phyloP scores from a whole-genome alignment of 176 grass and related monocot genomes.

The Rhipidocladum racemiflorum region DNA sequence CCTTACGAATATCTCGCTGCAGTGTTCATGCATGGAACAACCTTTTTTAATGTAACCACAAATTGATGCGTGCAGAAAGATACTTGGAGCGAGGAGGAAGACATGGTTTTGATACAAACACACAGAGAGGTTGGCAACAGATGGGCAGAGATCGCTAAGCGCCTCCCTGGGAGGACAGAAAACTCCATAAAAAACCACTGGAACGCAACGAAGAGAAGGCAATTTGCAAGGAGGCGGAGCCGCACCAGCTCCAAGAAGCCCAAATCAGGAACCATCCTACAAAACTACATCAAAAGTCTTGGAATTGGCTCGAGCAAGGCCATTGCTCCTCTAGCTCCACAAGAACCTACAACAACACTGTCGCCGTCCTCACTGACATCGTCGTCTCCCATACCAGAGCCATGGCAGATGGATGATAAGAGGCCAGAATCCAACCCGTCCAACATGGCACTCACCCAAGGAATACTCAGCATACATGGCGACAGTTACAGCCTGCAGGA shows the following conservation, averaged over 20 bases:
- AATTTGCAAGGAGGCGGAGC: conserved; percentile 50
- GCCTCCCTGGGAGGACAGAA: conserved; percentile 79
- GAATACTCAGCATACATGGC: background rate
- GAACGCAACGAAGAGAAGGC: conserved; percentile 89
- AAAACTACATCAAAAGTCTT: conserved; percentile 84
- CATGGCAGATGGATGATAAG: background rate
- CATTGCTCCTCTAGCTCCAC: background rate
- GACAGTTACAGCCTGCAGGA: background rate
- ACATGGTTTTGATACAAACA: conserved; percentile 75
- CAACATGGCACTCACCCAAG: background rate
- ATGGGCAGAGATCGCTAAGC: conserved; percentile 96
- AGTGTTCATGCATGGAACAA: background rate
- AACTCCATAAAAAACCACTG: conserved; percentile 97
- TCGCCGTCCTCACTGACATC: background rate
- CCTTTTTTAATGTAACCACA: background rate
- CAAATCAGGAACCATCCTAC: conserved; percentile 58
- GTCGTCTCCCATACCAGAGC: background rate
- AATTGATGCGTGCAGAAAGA: conserved; percentile 66
- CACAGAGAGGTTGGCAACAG: conserved; percentile 91
- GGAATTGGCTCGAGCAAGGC: conserved; percentile 33
- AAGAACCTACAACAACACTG: background rate
- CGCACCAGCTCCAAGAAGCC: conserved; percentile 50
- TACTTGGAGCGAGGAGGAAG: conserved; percentile 86
- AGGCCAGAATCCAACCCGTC: background rate
- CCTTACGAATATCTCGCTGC: background rate